phyloP scores from a whole-genome alignment of 169 alveolate genomes.

The Plasmodium gallinaceum region DNA sequence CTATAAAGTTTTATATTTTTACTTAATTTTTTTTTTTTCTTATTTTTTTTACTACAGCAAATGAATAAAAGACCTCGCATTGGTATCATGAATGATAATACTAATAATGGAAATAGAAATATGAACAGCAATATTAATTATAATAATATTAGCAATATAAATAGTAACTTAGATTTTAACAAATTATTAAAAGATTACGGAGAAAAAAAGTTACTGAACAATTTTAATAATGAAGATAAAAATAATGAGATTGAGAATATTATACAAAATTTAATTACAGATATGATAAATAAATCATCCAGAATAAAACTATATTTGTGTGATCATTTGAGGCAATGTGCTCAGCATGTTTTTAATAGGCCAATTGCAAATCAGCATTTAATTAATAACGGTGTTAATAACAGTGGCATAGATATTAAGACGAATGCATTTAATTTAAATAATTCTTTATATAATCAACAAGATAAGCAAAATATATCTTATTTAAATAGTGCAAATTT shows the following conservation, averaged over 20 bases:
- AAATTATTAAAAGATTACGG: constrained; percentile 40
- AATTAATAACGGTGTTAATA: constrained; percentile 2
- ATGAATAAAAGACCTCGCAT: constrained; percentile 47
- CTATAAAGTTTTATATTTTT: not conserved
- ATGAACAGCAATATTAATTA: not conserved
- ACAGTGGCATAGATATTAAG: not conserved
- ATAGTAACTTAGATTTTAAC: constrained; percentile 12
- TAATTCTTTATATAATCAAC: not conserved
- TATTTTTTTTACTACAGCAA: constrained; percentile 34
- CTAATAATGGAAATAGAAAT: too few relatives aligned
- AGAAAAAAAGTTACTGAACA: constrained; percentile 15
- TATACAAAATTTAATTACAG: constrained; percentile 25
- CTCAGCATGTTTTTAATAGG: constrained; percentile 84
- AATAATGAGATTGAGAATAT: constrained; percentile 45
- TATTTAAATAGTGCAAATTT: not conserved
- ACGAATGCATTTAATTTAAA: not conserved
- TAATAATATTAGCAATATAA: constrained; percentile 10
- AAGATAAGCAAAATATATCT: constrained; percentile 17
- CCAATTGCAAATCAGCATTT: constrained; percentile 17
- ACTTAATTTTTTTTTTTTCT: not conserved
- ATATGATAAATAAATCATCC: constrained; percentile 19
- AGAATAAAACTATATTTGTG: constrained; percentile 79
- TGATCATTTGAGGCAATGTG: constrained; percentile 81
- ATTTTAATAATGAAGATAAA: not conserved
- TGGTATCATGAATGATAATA: constrained; percentile 15